Base-by-base conservation (phyloP, 345 rosid species). In the Rhodomyrtus tomentosa region DNA sequence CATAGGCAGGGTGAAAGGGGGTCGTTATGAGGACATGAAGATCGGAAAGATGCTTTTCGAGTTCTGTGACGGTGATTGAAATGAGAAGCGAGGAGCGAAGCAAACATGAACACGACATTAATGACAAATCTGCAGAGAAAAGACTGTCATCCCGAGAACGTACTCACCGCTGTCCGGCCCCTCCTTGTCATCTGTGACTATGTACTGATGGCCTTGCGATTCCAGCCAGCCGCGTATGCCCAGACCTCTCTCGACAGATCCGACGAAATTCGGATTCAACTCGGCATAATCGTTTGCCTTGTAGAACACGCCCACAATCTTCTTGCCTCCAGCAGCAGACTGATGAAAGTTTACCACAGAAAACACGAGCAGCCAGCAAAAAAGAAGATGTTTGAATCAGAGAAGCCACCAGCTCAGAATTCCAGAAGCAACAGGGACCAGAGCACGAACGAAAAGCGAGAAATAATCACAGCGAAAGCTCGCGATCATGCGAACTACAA, bases 281-380 rank as follows among this genome's bases (percentile, higher is more conserved):
- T 91, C 25, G 83, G 94, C 96, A 80, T 93, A 94, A 86, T 95
- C 96, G 49, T 94, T 90, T 84, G 93, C 99, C 91, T 96, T 96
- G 93, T 96, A 96, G 90, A 96, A 96, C 80, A 96, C 99, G 6
- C 99, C 99, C 73, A 95, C 98, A 50, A 96, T 95, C 92, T 96
- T 96, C 87, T 94, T 94, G 92, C 93, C 92, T 54, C 91, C 96
- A 10, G 95, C 81, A 85, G 97, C 91, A 84, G 95, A 93, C 98
- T 94, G 92, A 85, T 45, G 12, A 56, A 74, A 80, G 21, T 13
- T 38, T 38, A 59, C 21, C 73, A 8, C 40, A 29, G 22, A 59
- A 29, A 29, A 36, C 73, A 29, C 10, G 32, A 29, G 22, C 40
- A 59, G 73, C 32, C 73, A 59, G 73, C 7, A 16, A 29, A 29